Base-by-base conservation (phyloP, 768 basidiomycete genomes). In the Auriscalpium vulgare region DNA sequence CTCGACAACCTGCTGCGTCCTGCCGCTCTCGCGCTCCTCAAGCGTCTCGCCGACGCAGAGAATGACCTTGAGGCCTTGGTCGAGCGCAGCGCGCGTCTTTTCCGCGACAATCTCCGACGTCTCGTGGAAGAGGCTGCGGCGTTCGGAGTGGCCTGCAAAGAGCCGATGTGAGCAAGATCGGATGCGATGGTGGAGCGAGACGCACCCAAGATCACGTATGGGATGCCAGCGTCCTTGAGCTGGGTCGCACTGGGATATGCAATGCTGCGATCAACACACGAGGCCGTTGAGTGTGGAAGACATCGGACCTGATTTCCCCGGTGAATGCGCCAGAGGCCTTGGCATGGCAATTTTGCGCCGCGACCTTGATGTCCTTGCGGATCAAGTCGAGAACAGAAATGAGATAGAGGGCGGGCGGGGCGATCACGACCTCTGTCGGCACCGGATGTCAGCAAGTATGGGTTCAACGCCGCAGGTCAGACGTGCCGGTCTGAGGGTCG, bases 31-130 rank as follows among this genome's bases (percentile, higher is more conserved):
- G 66, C 97, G 83, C 76, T 98, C 80, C 58, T 82, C 74, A 58
- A 97, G 85, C 46, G 90, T 93, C 75, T 99, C 97, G 21, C 97
- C 97, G 58, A 97, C 85, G 75, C 97, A 98, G 61, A 95, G 87
- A 67, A 99, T 97, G 60, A 97, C 91, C 56, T 80, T 84, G 60
- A 98, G 78, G 1, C 80, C 80, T 1, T 78, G 75, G 54, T 83
- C 81, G 59, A 97, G 72, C 17, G 95, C 91, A 2, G 88, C 87
- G 63, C 83, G 81, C 62, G 90, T 91, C 78, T 97, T 98, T 61
- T 79, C 74, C 10, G 91, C 95, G 59, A 98, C 85, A 47, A 86
- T 61, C 54, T 82, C 84, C 55, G 89, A 91, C 34, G 85, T 80
- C 71, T 99, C 97, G 67, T 85, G 80, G 80, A 98, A 99, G 61